Base-by-base conservation (phyloP, 176 grass and related monocot genomes). In the Pontederia paniculata region DNA sequence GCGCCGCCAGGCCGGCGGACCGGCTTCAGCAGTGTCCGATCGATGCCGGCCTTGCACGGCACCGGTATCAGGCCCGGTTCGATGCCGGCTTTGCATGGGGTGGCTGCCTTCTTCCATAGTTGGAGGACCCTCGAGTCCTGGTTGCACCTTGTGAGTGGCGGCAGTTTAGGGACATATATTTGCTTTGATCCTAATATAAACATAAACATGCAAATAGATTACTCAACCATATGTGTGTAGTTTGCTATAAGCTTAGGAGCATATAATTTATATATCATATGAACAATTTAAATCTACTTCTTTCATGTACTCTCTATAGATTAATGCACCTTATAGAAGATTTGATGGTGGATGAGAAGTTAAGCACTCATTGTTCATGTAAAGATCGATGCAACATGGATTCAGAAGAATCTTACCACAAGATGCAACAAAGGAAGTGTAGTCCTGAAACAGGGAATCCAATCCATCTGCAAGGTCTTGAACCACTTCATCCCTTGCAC, bases 81-180 rank as follows among this genome's bases (percentile, higher is more conserved):
- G 46, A 73, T 70, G 46, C 51, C 50, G 28, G 75, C 42, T 31
- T 53, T 77, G 8, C 86, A 97, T 6, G 86, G 93, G 57, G 74
- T 65, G 17, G 75, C 56, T 9, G 86, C 80, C 63, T 69, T 83
- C 76, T 86, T 90, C 93, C 93, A 97, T 16, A 91, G 74, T 21
- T 59, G 67, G 71, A 81, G 50, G 65, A 97, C 76, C 52, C 72
- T 65, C 0, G 91, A 90, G 57, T 89, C 86, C 50, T 90, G 91
- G 57, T 88, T 97, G 83, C 91, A 97, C 21, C 91, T 63, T 16
- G 86, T 97, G 54, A 90, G 25, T 8, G 77, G 86, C 10, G 86
- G 91, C 12, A 97, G 58, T 1, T 79, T 68, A 1, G 91, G 91
- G 10, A 89, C 19, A 44, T 97, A 97, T 71, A 45, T 97, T 60